Evolutionary conservation across 805 yeast genomes (phyloP).

Genomic region (Saturnispora diversa): DNA sequence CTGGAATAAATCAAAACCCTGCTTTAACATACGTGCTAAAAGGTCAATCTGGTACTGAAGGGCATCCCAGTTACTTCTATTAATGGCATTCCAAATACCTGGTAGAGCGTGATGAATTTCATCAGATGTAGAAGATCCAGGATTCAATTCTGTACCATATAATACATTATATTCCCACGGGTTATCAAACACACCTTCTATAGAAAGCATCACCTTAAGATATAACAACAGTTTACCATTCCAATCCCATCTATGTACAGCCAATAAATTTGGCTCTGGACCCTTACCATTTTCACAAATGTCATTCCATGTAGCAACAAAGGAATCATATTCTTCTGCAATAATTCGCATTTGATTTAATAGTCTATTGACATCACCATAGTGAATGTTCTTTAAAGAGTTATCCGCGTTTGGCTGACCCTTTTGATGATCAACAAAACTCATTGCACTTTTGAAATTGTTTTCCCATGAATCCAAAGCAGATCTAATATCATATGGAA

Average conservation of each 20-base stretch:
- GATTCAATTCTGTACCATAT: conserved; percentile 64
- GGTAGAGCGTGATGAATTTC: conserved; percentile 66
- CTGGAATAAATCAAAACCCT: conserved; percentile 21
- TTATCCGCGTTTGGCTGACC: not conserved
- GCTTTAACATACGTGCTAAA: conserved; percentile 32
- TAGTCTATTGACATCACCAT: conserved; percentile 23
- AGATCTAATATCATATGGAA: conserved; percentile 55
- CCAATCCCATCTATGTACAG: conserved; percentile 73
- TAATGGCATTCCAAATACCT: conserved; percentile 59
- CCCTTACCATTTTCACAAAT: conserved; percentile 46
- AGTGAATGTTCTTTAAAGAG: conserved; percentile 19
- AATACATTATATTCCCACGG: conserved; percentile 60
- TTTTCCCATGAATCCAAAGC: conserved; percentile 38
- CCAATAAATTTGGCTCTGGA: conserved; percentile 62
- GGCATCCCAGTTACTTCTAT: conserved; percentile 36
- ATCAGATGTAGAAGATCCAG: conserved; percentile 42
- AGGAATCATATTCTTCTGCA: conserved; percentile 43
- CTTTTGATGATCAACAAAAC: conserved; percentile 25
- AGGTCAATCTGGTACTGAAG: conserved; percentile 49
- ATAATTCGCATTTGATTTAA: conserved; percentile 34
- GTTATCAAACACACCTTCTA: conserved; percentile 40
- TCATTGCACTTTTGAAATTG: conserved; percentile 40
- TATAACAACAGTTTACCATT: conserved; percentile 56
- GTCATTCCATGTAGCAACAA: conserved; percentile 59
- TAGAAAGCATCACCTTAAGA: conserved; percentile 44